Percentiles rank a stretch among this genome's conserved stretches.
phyloP scores from a whole-genome alignment of 768 basidiomycete genomes.

The Termitomyces bulborhizus region DNA sequence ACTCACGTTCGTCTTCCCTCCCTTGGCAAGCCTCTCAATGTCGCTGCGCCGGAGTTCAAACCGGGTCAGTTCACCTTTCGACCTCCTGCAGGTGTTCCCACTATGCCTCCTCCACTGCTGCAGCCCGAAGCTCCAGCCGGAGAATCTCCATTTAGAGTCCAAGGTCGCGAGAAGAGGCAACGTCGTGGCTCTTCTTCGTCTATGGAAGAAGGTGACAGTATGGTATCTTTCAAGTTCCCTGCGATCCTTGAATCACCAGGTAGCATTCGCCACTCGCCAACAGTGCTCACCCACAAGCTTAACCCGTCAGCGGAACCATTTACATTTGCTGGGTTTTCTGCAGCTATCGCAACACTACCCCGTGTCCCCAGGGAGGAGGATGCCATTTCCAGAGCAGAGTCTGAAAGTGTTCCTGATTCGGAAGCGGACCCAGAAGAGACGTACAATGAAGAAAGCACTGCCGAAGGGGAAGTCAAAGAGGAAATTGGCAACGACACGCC shows the following conservation, averaged over 20 bases:
- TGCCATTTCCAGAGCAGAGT: not conserved
- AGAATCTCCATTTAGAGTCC: constrained; percentile 39
- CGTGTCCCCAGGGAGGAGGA: constrained; percentile 21
- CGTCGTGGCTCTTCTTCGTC: constrained; percentile 45
- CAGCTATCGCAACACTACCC: constrained; percentile 28
- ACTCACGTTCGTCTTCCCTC: constrained; percentile 40
- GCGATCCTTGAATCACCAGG: constrained; percentile 42
- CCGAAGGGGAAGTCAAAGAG: constrained; percentile 24
- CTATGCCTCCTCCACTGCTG: constrained; percentile 34
- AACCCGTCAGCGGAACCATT: constrained; percentile 53
- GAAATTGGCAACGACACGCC: constrained; percentile 17
- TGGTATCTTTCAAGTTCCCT: constrained; percentile 78
- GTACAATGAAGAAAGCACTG: constrained; percentile 29
- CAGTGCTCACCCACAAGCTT: constrained; percentile 20
- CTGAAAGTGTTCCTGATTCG: constrained; percentile 4
- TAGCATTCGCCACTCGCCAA: constrained; percentile 35
- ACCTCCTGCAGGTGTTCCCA: constrained; percentile 61
- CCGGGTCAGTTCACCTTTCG: constrained; percentile 73
- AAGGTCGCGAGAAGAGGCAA: constrained; percentile 80
- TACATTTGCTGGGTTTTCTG: constrained; percentile 61
- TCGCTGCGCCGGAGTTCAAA: constrained; percentile 76
- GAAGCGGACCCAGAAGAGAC: constrained; percentile 17
- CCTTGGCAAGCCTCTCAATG: constrained; percentile 68
- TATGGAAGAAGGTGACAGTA: constrained; percentile 52
- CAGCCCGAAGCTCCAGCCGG: constrained; percentile 27